Conservation (phyloP, 2,329 filamentous ascomycete genomes). For the Talaromyces sp. region DNA sequence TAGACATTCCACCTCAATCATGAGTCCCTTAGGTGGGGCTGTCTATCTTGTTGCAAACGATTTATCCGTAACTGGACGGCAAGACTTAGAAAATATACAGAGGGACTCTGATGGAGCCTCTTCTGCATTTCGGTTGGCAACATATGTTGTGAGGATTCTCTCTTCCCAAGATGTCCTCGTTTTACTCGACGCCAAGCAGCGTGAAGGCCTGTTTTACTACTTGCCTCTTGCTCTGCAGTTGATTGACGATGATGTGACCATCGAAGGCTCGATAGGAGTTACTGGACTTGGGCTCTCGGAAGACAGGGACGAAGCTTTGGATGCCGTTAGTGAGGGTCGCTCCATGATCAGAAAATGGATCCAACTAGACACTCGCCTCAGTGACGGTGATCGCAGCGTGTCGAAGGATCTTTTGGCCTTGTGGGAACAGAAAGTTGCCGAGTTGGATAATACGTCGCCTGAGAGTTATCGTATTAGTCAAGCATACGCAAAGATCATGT, state of each 20-base stretch:
- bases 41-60: conserved; percentile 55
- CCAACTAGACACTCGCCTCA: conserved; percentile 20
- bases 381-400: conserved; percentile 18
- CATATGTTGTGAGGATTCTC: conserved; percentile 62
- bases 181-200: conserved; percentile 27
- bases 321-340: conserved; percentile 50
- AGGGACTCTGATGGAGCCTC: conserved; percentile 67
- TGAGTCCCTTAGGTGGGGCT: conserved; percentile 65
- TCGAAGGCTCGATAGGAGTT: conserved; percentile 52
- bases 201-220: conserved; percentile 44
- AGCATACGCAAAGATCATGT: conserved; percentile 37
- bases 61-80: conserved; percentile 23
- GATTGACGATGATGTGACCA: conserved; percentile 55
- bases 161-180: conserved; percentile 34
- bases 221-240: conserved; percentile 53
- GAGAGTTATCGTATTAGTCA: conserved; percentile 37
- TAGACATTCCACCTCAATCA: conserved; percentile 62
- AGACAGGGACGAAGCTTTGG: conserved; percentile 49
- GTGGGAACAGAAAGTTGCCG: conserved; percentile 35
- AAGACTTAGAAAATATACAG: conserved; percentile 31
- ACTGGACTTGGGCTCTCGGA: conserved; percentile 46
- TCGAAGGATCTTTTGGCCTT: conserved; percentile 23
- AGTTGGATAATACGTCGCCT: conserved; percentile 27
- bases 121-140: conserved; percentile 67
- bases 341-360: conserved; percentile 44